Base-by-base conservation (phyloP, 2,329 filamentous ascomycete species). In the Xenoacremonium recifei region DNA sequence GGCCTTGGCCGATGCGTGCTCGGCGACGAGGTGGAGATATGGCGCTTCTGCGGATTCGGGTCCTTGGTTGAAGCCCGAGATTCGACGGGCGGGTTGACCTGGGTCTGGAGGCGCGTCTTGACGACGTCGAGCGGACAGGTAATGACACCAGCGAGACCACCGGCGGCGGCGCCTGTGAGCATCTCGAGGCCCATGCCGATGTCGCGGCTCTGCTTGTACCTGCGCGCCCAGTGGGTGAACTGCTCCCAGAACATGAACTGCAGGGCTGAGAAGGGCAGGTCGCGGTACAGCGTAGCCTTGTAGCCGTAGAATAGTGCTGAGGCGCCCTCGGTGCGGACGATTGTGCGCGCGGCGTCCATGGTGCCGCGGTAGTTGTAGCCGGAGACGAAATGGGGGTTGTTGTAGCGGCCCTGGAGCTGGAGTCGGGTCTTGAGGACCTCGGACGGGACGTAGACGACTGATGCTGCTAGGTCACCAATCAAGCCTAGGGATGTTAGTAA, bases 241-340 rank as follows among this genome's bases (percentile, higher is more conserved):
- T 97, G 89, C 66, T 99, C 93, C 72, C 96, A 99, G 63, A 99
- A 96, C 58, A 95, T 92, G 67, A 99, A 97, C 61, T 99, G 93
- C 10, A 99, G 71, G 1, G 93, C 93, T 0, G 92, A 97, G 62
- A 96, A 99, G 2, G 93, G 93, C 17, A 99, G 76, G 58, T 99
- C 93, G 44, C 93, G 86, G 69, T 88, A 93, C 3, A 99, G 80
- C 0, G 93, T 99, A 10, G 93, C 93, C 64, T 93, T 93, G 72
- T 95, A 99, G n/a, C 93, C 93, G 56, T 95, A 86, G 65, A 96
- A 99, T 18, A 99, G 77, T 15, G 95, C 93, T 0, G 80, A 75
- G 40, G 89, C 75, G 1, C 93, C 95, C 69, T 99, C 93, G 31
- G 78, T 76, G 29, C 83, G 82, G 13, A 90, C 77, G 45, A 99